phyloP scores from a whole-genome alignment of 768 basidiomycete genomes.

The Amanita brunnescens region DNA sequence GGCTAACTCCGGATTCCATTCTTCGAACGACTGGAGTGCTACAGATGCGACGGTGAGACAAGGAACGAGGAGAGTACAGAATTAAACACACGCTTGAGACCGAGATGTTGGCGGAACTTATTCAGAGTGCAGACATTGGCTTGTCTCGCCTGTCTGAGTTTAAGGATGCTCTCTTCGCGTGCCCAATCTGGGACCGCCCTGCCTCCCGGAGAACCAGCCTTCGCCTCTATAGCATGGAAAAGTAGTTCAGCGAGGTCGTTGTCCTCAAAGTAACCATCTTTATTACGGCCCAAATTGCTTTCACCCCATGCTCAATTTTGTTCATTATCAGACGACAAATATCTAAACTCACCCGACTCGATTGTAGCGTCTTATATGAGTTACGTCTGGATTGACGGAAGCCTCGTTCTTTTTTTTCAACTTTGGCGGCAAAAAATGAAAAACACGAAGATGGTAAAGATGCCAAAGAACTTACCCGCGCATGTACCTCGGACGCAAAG shows the following conservation, averaged over 20 bases:
- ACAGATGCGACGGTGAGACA: neutral
- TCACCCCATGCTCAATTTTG: neutral
- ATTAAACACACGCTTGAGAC: too few species aligned
- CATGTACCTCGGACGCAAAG: neutral
- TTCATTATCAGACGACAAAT: neutral
- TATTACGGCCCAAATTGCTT: too few species aligned
- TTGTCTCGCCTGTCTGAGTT: slow-evolving; percentile 11
- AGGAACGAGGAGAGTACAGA: neutral
- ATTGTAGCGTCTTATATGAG: slow-evolving; percentile 10
- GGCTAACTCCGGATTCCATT: slow-evolving; percentile 24
- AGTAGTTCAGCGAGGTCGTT: slow-evolving; percentile 13
- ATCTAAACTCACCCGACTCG: slow-evolving; percentile 6
- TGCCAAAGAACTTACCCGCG: neutral
- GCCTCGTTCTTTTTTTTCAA: neutral
- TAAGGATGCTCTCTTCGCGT: slow-evolving; percentile 2
- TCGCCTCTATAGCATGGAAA: too few species aligned
- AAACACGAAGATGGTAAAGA: too few species aligned
- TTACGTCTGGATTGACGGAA: slow-evolving; percentile 8
- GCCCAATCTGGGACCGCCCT: neutral
- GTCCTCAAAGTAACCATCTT: slow-evolving; percentile 18
- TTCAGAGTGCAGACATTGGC: too few species aligned
- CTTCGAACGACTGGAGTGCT: slow-evolving; percentile 21
- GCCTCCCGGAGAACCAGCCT: slow-evolving; percentile 6
- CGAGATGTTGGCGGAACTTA: too few species aligned
- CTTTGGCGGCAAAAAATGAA: too few species aligned